Conservation (phyloP, 768 basidiomycete genomes). For the Exsudoporus frostii region DNA sequence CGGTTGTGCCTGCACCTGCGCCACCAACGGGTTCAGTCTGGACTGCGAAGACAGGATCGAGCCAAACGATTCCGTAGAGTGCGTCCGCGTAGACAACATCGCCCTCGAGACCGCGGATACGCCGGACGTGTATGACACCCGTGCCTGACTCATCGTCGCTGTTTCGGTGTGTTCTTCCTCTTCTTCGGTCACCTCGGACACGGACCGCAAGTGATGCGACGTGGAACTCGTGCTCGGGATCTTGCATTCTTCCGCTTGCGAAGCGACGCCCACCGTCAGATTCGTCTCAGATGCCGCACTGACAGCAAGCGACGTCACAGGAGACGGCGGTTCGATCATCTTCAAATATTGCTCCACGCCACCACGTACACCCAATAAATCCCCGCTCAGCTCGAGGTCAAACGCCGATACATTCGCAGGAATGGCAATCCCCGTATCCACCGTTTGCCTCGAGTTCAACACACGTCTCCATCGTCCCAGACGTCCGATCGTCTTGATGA, state of each 20-base stretch:
- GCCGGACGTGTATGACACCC: slow-evolving; percentile 22
- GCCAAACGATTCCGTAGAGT: slow-evolving; percentile 34
- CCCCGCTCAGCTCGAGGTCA: slow-evolving; percentile 62
- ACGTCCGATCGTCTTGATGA: slow-evolving; percentile 80
- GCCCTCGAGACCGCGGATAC: slow-evolving; percentile 20
- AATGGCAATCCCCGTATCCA: slow-evolving; percentile 35
- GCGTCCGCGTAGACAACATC: slow-evolving; percentile 25
- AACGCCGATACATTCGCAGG: slow-evolving; percentile 62
- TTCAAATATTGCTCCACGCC: slow-evolving; percentile 67
- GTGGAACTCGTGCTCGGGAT: neutral
- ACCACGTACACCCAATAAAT: slow-evolving; percentile 57
- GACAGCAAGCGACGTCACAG: slow-evolving; percentile 14
- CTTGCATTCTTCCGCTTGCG: slow-evolving; percentile 7
- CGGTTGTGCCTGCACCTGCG: slow-evolving; percentile 36
- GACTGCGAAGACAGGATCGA: slow-evolving; percentile 32
- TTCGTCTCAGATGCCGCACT: slow-evolving; percentile 4
- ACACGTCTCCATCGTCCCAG: slow-evolving; percentile 83
- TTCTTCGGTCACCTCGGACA: slow-evolving; percentile 32
- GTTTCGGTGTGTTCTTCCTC: slow-evolving; percentile 24
- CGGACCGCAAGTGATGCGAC: slow-evolving; percentile 26
- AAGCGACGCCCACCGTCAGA: neutral
- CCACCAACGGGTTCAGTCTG: slow-evolving; percentile 29
- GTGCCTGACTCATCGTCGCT: slow-evolving; percentile 11
- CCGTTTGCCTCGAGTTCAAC: slow-evolving; percentile 46
- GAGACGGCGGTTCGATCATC: slow-evolving; percentile 43